Percentiles rank a stretch among this genome's conserved stretches.
phyloP scores from a whole-genome alignment of 2,329 filamentous ascomycete species.

The Blastomyces percursus region DNA sequence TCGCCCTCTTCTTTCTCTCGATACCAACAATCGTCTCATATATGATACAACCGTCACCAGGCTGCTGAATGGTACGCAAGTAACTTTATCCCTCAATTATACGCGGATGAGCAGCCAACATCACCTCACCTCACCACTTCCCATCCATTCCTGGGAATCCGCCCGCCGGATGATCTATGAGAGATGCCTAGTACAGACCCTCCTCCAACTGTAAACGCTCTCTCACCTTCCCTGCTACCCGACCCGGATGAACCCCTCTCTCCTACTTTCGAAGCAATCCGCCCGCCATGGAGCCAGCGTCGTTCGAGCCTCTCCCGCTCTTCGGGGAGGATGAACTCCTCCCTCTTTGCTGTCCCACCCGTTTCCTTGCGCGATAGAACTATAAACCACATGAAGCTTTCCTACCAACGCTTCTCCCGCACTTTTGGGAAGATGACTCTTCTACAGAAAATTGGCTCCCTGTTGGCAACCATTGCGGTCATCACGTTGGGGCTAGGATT shows the following conservation, averaged over 20 bases:
- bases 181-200: constrained; percentile 40
- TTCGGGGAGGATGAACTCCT: constrained; percentile 27
- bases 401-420: constrained; percentile 23
- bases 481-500: constrained; percentile 54
- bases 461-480: constrained; percentile 41
- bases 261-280: constrained; percentile 33
- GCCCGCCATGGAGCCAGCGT: constrained; percentile 44
- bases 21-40: not conserved
- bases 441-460: constrained; percentile 51
- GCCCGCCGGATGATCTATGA: not conserved
- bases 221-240: constrained; percentile 37
- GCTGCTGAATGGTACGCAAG: not conserved
- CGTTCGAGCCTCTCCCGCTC: constrained; percentile 22
- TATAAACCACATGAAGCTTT: constrained; percentile 27
- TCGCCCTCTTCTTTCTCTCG: not conserved
- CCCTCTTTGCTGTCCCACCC: constrained; percentile 25
- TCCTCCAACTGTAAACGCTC: constrained; percentile 41
- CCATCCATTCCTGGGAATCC: not conserved
- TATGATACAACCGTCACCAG: not conserved
- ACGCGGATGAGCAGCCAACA: not conserved
- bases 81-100: not conserved
- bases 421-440: constrained; percentile 35
- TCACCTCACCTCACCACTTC: not conserved
- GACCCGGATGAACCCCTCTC: constrained; percentile 36
- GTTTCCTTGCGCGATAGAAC: constrained; percentile 29